Conservation (phyloP, 257 asterid species). For the Echites panduratus region DNA sequence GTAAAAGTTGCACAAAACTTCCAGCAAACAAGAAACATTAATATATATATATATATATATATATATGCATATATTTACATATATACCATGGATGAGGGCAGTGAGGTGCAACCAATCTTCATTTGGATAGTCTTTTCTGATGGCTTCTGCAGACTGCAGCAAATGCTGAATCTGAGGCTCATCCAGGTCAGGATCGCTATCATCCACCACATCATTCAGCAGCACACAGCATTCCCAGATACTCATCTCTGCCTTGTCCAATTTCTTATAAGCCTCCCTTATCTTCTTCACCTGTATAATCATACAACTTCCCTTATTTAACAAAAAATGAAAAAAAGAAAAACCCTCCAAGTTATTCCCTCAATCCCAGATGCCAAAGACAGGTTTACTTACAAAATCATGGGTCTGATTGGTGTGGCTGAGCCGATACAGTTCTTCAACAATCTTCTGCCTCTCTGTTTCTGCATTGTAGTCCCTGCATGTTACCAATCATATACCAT, state of each 20-base stretch:
- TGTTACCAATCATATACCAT: not conserved
- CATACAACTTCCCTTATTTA: no score
- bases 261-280: constrained; percentile 26
- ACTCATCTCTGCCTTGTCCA: constrained; percentile 39
- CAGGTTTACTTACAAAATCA: constrained; percentile 22
- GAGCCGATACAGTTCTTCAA: constrained; percentile 21
- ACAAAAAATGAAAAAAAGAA: no score
- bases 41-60: no score
- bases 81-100: constrained; percentile 38
- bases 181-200: constrained; percentile 48
- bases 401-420: constrained; percentile 32
- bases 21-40: no score
- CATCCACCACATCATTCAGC: constrained; percentile 38
- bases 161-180: constrained; percentile 46
- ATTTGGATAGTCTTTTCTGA: constrained; percentile 38
- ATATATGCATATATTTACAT: no score
- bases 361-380: no score
- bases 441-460: constrained; percentile 16
- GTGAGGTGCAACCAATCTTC: constrained; percentile 50
- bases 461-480: constrained; percentile 31
- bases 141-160: constrained; percentile 47
- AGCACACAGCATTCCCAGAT: constrained; percentile 53
- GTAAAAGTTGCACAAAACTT: no score
- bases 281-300: constrained; percentile 26
- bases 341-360: no score